Base-by-base conservation (phyloP, 129 eudicot genomes). In the Silybum marianum region DNA sequence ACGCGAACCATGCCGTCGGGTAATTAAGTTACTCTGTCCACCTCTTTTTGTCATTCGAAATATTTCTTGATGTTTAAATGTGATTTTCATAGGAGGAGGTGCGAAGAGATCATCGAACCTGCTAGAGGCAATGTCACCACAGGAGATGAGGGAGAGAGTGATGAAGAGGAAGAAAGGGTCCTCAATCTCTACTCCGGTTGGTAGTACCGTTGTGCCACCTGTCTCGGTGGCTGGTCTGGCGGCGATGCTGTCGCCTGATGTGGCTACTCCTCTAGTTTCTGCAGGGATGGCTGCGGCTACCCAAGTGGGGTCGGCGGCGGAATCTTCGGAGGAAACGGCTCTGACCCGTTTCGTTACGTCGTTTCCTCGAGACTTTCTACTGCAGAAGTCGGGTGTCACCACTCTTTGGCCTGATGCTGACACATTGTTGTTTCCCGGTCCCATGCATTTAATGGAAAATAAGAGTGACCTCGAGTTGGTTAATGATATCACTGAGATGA, bases 101-200 rank as follows among this genome's bases (percentile, higher is more conserved):
- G 23, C 10, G 3, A 58, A 58, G 23, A 9, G 66, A 6, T 18
- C 22, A 22, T 4, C 66, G 10, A 10, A 58, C 66, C 66, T 10
- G 9, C 23, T 18, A 21, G 66, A 58, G 66, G 66, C 3, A 22
- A 58, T 58, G 66, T 58, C 66, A 18, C 66, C 66, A 18, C 66
- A n/a, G n/a, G 66, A 58, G 66, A 58, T 58, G 66, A 58, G 66
- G 66, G 66, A 58, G 66, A 58, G 66, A n/a, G 66, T 58, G 66
- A 58, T 58, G 66, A 58, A 18, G 23, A 58, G 23, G n/a, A 58
- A 58, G 23, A n/a, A 6, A 24, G 66, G 66, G 23, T 58, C 66
- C 23, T n/a, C 10, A 1, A 58, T 24, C 66, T 58, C 22, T 23
- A 54, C 22, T 54, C 0, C 0, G 66, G 23, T 18, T 58, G 66